phyloP scores from a whole-genome alignment of 148 eudicot genomes.

The Camellia granthamiana region DNA sequence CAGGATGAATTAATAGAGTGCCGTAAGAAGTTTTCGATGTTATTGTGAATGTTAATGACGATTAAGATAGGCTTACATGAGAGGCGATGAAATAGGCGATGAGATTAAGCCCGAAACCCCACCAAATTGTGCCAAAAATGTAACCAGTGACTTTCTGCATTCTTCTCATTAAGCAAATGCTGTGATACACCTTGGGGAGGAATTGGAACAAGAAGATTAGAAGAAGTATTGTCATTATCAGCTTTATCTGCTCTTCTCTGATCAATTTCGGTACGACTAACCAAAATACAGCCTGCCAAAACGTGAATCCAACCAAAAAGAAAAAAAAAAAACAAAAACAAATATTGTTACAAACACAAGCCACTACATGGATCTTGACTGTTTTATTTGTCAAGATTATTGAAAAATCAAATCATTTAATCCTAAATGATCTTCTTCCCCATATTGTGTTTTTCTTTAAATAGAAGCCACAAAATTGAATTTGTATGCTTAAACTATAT shows the following conservation, averaged over 20 bases:
- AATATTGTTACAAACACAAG: no score
- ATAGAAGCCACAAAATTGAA: no score
- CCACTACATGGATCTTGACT: no score
- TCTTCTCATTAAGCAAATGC: constrained; percentile 67
- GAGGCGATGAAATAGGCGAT: constrained; percentile 90
- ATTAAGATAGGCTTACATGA: constrained; percentile 47
- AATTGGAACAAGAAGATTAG: constrained; percentile 72
- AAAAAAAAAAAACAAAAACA: background rate
- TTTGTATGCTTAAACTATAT: no score
- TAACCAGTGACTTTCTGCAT: constrained; percentile 96
- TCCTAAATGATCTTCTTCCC: no score
- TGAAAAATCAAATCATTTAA: background rate
- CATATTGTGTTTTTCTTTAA: no score
- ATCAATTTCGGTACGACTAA: constrained; percentile 63
- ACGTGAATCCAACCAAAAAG: background rate
- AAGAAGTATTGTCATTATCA: constrained; percentile 66
- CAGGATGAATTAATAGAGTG: background rate
- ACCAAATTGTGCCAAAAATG: constrained; percentile 92
- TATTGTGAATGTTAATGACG: background rate
- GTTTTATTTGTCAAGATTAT: no score
- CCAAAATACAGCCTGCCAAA: constrained; percentile 72
- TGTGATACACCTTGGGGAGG: constrained; percentile 79
- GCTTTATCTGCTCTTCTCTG: constrained; percentile 60
- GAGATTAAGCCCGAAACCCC: constrained; percentile 94
- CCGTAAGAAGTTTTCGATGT: background rate